Base-by-base conservation (phyloP, 805 yeast genomes). In the Sugiyamaella americana region DNA sequence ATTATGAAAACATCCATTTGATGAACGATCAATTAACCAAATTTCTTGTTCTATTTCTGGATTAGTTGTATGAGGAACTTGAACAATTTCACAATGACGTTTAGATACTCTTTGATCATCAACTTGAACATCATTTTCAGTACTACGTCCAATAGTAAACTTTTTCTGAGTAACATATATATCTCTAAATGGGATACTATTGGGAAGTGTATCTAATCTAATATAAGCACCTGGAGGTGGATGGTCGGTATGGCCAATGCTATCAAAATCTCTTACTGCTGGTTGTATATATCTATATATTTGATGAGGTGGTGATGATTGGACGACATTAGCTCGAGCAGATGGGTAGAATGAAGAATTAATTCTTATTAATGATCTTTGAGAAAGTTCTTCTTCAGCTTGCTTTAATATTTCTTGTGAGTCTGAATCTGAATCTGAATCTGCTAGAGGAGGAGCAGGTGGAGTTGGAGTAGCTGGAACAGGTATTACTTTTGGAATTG, bases 21-120 rank as follows among this genome's bases (percentile, higher is more conserved):
- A 78, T 47, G 93, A 83, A 51, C 71, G 76, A 55, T 88, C 96
- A 40, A 85, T 65, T 24, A 89, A 67, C 94, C 95, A 87, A 13
- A 85, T 70, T 58, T 81, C 88, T 47, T 81, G 85, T 5, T 80
- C 65, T 48, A 82, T 6, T 13, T 13, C 32, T 26, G 32, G 13
- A 26, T 13, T 13, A n/a, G n/a, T n/a, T 13, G 32, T 8, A 26
- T 26, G 32, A 16, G 37, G 37, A 38, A 38, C 26, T 21, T 13
- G 87, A 48, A 72, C 57, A 11, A 91, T 69, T 24, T 80, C 67
- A 62, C 96, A 88, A 64, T 93, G 98, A 1, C 82, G 71, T 53
- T 87, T 85, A 2, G 97, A 89, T 56, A 91, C 74, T 40, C 96
- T 67, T 55, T 75, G 83, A 54, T 89, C 96, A 26, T 75, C 68